phyloP scores from a whole-genome alignment of 2,329 filamentous ascomycete species.

The Pseudogymnoascus destructans region DNA sequence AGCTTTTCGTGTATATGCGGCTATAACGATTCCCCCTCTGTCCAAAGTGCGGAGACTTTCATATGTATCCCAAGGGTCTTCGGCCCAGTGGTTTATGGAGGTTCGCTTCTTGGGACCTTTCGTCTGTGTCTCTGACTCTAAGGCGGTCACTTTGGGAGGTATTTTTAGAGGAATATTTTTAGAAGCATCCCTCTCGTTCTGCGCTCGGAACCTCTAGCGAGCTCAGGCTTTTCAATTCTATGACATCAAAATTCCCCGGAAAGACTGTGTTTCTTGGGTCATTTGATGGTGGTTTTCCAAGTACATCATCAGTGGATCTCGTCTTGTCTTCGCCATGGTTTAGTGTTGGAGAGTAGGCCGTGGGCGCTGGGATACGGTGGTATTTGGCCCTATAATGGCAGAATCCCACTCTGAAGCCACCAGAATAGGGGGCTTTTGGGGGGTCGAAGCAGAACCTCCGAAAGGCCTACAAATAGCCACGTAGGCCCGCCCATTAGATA shows the following conservation, averaged over 20 bases:
- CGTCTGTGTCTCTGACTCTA: neutral
- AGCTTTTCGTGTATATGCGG: conserved; percentile 11
- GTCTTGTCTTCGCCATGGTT: neutral
- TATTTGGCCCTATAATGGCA: too few species aligned
- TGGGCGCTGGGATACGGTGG: too few species aligned
- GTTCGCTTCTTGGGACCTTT: neutral
- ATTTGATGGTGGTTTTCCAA: neutral
- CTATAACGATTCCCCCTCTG: conserved; percentile 11
- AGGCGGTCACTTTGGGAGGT: neutral
- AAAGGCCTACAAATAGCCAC: too few species aligned
- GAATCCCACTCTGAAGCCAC: too few species aligned
- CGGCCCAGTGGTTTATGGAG: neutral
- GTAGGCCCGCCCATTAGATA: too few species aligned
- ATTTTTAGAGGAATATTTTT: neutral
- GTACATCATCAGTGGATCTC: neutral
- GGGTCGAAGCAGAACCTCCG: too few species aligned
- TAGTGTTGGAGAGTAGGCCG: too few species aligned
- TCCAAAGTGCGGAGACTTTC: conserved; percentile 10
- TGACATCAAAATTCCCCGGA: neutral
- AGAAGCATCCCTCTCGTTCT: neutral
- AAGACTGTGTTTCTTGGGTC: neutral
- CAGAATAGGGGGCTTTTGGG: too few species aligned
- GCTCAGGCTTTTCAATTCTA: neutral
- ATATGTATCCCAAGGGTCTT: conserved; percentile 12
- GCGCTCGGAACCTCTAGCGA: neutral